Evolutionary conservation across 31 red algal species (phyloP).

Genomic region (Odonthalia washingtoniensis): DNA sequence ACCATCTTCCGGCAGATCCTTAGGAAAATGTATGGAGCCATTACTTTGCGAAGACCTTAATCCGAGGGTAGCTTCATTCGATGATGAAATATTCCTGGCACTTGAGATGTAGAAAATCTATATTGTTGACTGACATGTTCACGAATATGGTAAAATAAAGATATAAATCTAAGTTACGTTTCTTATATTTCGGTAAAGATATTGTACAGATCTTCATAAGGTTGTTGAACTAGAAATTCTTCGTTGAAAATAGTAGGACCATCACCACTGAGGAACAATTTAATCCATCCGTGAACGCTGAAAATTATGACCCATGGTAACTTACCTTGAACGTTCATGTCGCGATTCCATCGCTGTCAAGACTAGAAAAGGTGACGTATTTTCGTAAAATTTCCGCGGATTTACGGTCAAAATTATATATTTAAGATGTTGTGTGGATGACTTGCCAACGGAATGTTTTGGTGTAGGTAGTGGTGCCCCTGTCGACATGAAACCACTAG

Average conservation of each 20-base stretch:
- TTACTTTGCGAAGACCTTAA: too few relatives aligned
- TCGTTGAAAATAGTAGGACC: neutral
- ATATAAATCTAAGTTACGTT: too few relatives aligned
- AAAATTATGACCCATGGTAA: conserved; percentile 15
- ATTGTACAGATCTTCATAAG: too few relatives aligned
- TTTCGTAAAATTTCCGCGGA: conserved; percentile 54
- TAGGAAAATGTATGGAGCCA: too few relatives aligned
- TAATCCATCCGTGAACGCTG: conserved; percentile 57
- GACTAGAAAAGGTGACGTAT: conserved; percentile 27
- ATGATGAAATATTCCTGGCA: too few relatives aligned
- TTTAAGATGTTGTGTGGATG: neutral
- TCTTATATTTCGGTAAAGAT: conserved; percentile 49
- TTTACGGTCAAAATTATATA: conserved; percentile 33
- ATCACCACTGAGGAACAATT: conserved; percentile 25
- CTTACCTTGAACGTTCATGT: neutral
- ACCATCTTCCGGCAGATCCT: too few relatives aligned
- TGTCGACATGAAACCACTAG: conserved; percentile 58
- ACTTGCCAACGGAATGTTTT: too few relatives aligned
- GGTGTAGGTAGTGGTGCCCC: conserved; percentile 63
- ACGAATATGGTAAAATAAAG: conserved; percentile 68
- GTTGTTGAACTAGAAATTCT: conserved; percentile 14
- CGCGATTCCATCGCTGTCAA: neutral
- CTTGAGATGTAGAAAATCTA: too few relatives aligned
- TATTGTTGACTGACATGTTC: conserved; percentile 23
- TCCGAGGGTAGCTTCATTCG: too few relatives aligned